Evolutionary conservation across 176 grass and related monocot species (phyloP).

Genomic region (Stipa capillata): DNA sequence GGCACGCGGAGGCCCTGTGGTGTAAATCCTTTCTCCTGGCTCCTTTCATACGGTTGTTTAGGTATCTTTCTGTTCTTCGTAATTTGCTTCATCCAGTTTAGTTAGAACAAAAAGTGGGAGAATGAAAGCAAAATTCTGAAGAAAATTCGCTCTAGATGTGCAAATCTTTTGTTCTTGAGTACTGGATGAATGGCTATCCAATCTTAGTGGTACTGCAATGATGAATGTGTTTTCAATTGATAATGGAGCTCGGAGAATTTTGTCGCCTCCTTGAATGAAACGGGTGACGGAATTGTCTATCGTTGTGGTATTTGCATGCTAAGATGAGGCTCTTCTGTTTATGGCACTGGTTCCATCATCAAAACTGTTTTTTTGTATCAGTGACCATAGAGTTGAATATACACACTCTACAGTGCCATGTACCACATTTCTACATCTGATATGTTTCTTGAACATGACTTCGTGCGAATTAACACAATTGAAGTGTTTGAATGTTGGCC

Average conservation of each 20-base stretch:
- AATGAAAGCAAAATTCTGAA: conserved; percentile 8
- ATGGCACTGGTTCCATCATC: background rate
- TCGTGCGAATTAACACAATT: background rate
- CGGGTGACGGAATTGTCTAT: background rate
- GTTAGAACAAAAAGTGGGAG: conserved; percentile 15
- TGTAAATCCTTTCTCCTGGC: conserved; percentile 52
- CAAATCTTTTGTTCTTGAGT: conserved; percentile 27
- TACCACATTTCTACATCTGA: background rate
- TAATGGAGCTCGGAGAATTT: background rate
- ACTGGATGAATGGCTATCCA: conserved; percentile 17
- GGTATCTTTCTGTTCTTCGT: conserved; percentile 32
- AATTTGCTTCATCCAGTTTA: conserved; percentile 42
- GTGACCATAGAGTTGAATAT: background rate
- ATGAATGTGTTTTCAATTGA: conserved; percentile 1
- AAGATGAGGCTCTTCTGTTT: background rate
- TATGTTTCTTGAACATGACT: background rate
- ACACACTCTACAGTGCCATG: too few relatives aligned
- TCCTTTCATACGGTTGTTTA: conserved; percentile 35
- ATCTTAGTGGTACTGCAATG: background rate
- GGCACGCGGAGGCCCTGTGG: background rate
- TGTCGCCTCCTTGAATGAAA: background rate
- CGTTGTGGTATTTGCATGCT: conserved; percentile 4
- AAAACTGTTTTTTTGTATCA: background rate
- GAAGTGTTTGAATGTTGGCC: background rate
- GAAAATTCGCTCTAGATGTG: conserved; percentile 21